Percentiles rank a stretch among this genome's conserved stretches.
Evolutionary conservation across 75 land plant species (phyloP).

Genomic region (Picea glauca): DNA sequence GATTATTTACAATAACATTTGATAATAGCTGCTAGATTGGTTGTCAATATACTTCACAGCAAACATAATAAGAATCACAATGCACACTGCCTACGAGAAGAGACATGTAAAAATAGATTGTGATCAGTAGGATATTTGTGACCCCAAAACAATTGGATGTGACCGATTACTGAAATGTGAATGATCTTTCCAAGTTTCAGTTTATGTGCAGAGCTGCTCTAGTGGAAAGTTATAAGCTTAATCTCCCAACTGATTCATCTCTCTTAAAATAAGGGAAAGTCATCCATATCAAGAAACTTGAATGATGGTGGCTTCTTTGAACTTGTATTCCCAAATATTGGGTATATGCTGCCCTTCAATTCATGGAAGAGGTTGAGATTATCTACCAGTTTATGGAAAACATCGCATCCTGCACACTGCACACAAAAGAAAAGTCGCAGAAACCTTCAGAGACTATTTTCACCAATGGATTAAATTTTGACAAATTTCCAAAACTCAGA

Average conservation of each 20-base stretch:
- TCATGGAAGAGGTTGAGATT: conserved; percentile 92
- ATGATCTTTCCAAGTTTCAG: neutral
- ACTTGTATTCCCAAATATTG: conserved; percentile 44
- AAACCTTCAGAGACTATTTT: neutral
- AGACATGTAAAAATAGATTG: neutral
- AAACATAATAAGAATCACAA: neutral
- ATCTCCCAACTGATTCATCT: neutral
- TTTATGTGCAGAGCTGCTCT: neutral
- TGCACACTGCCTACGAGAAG: neutral
- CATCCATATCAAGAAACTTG: conserved; percentile 38
- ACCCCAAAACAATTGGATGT: neutral
- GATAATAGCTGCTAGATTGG: neutral
- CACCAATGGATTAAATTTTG: conserved; percentile 5
- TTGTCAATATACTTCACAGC: neutral
- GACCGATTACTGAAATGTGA: neutral
- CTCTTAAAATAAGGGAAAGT: conserved; percentile 9
- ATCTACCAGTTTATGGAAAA: conserved; percentile 92
- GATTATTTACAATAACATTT: conserved; percentile 7
- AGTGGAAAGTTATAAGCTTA: neutral
- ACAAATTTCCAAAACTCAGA: no score
- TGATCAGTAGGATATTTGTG: neutral
- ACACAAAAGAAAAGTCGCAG: neutral
- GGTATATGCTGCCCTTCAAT: conserved; percentile 74
- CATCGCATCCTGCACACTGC: conserved; percentile 92
- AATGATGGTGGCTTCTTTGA: conserved; percentile 25